phyloP scores from a whole-genome alignment of 306 rosid species.

The Astragalus glycyphyllos region DNA sequence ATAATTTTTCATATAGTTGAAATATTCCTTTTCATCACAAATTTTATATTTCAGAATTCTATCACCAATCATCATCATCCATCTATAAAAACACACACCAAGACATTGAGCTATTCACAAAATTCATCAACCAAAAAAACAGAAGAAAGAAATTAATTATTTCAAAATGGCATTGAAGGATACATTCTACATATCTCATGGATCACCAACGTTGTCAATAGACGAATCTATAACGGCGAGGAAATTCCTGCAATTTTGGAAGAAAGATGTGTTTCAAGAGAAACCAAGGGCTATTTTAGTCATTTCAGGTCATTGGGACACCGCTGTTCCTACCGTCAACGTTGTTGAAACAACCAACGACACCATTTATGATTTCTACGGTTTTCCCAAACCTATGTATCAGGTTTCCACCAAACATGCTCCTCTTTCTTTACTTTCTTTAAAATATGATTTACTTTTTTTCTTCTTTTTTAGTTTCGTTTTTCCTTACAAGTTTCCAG shows the following conservation, averaged over 20 bases:
- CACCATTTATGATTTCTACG: conserved; percentile 82
- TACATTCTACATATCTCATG: conserved; percentile 75
- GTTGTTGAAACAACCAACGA: conserved; percentile 48
- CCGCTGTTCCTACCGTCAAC: conserved; percentile 62
- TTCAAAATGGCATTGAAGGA: conserved; percentile 44
- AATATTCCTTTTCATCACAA: too few species aligned
- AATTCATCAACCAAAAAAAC: neutral
- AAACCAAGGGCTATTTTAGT: conserved; percentile 65
- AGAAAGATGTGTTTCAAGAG: conserved; percentile 40
- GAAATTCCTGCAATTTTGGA: conserved; percentile 64
- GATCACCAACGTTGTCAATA: conserved; percentile 67
- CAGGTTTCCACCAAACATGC: conserved; percentile 40
- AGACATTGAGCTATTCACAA: neutral
- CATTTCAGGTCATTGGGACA: conserved; percentile 81
- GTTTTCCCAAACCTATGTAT: conserved; percentile 74
- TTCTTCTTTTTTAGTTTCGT: neutral
- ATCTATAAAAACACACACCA: too few species aligned
- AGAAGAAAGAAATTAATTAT: too few species aligned
- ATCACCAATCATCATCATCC: too few species aligned
- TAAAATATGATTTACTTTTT: neutral
- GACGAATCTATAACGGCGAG: conserved; percentile 62
- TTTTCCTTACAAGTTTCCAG: too few species aligned
- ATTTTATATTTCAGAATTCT: too few species aligned
- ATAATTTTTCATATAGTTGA: too few species aligned
- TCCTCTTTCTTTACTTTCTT: neutral